Percentiles rank a stretch among this genome's conserved stretches.
These are phyloP conservation scores for Arxiozyma slooffiae DNA, from an alignment of 1,139 yeast genomes.

Conservation along the genomic window DNA sequence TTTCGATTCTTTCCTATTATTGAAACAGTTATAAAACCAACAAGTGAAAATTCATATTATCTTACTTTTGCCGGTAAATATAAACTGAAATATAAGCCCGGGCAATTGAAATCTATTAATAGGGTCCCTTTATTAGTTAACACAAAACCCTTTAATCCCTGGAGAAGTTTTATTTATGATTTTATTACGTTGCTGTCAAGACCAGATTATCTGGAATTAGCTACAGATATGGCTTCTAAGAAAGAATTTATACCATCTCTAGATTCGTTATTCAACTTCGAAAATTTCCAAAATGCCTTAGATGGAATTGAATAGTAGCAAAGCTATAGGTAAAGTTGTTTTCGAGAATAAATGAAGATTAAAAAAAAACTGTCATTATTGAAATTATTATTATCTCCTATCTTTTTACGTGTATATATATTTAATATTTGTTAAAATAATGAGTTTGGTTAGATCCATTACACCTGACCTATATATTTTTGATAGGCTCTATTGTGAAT, in stretches of 20 bases:
- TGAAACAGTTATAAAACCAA: slow-evolving; percentile 35
- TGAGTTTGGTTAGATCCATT: background rate
- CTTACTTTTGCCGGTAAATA: slow-evolving; percentile 45
- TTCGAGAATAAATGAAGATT: slow-evolving; percentile 16
- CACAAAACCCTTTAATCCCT: slow-evolving; percentile 58
- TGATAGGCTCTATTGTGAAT: too few species aligned
- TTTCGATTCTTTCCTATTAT: slow-evolving; percentile 32
- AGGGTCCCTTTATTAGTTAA: slow-evolving; percentile 18
- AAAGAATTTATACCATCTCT: slow-evolving; percentile 39
- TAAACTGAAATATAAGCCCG: slow-evolving; percentile 24
- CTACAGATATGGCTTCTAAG: slow-evolving; percentile 34
- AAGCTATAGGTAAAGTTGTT: slow-evolving; percentile 57
- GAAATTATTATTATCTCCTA: too few species aligned
- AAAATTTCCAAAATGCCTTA: slow-evolving; percentile 42
- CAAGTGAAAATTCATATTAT: slow-evolving; percentile 36
- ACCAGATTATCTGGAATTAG: slow-evolving; percentile 30
- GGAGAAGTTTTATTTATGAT: slow-evolving; percentile 31
- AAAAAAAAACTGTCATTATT: too few species aligned
- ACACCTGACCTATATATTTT: too few species aligned
- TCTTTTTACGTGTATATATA: too few species aligned
- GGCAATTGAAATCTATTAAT: slow-evolving; percentile 21
- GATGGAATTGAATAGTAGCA: slow-evolving; percentile 38
- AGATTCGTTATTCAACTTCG: slow-evolving; percentile 45
- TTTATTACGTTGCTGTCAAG: slow-evolving; percentile 16
- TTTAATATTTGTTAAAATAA: background rate